Evolutionary conservation across 2,329 filamentous ascomycete genomes (phyloP).

Genomic region (Xylaria sp.): DNA sequence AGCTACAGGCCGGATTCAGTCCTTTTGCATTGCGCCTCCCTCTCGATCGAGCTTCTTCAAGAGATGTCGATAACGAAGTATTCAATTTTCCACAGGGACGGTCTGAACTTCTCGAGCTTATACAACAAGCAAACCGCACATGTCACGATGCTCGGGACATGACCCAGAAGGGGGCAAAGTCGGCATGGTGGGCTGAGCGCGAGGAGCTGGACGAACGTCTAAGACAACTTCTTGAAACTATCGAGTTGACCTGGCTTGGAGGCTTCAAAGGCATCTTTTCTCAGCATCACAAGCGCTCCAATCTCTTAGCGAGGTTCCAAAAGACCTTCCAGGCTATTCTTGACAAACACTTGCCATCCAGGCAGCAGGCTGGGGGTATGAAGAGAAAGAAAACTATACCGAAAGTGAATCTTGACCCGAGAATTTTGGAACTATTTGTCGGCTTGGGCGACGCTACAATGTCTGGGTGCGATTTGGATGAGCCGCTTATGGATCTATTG

Average conservation of each 20-base stretch:
- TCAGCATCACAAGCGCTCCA: conserved; percentile 69
- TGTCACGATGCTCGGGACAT: conserved; percentile 79
- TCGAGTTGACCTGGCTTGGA: conserved; percentile 94
- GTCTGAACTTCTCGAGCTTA: conserved; percentile 83
- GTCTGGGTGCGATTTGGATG: conserved; percentile 79
- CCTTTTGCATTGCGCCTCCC: conserved; percentile 91
- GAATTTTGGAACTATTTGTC: conserved; percentile 87
- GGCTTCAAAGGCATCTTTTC: conserved; percentile 96
- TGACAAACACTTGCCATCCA: conserved; percentile 85
- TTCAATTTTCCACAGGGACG: conserved; percentile 87
- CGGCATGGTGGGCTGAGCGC: conserved; percentile 89
- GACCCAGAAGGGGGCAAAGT: conserved; percentile 77
- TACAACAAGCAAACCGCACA: conserved; percentile 81
- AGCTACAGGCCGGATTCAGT: conserved; percentile 76
- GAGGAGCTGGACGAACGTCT: conserved; percentile 82
- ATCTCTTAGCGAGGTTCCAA: conserved; percentile 78
- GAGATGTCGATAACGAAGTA: conserved; percentile 79
- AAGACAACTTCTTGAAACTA: conserved; percentile 80
- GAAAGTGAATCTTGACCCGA: conserved; percentile 62
- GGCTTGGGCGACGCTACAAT: conserved; percentile 79
- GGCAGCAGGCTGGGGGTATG: conserved; percentile 69
- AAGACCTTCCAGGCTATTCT: conserved; percentile 81
- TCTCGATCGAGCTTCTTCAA: conserved; percentile 81
- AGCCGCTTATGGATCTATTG: conserved; percentile 88
- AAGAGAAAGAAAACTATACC: conserved; percentile 57